These are phyloP conservation scores for Penicillium oxalicum DNA, from an alignment of 2,329 filamentous ascomycete species.

Conservation along the genomic window DNA sequence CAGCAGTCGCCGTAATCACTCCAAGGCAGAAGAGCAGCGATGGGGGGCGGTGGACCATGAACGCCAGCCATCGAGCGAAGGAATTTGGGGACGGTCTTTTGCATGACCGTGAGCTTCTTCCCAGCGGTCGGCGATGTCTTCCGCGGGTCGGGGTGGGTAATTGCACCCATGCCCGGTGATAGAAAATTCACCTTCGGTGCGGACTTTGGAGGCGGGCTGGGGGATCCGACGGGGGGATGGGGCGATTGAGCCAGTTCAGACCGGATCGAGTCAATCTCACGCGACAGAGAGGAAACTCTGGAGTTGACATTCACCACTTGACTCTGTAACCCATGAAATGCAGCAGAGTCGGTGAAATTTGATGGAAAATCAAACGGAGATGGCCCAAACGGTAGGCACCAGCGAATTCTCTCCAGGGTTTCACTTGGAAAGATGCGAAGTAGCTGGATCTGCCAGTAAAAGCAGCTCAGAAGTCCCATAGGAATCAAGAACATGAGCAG, in stretches of 20 bases:
- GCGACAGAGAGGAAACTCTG: slow-evolving; percentile 29
- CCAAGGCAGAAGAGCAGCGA: slow-evolving; percentile 63
- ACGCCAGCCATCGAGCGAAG: slow-evolving; percentile 1
- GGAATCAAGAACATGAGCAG: slow-evolving; percentile 8
- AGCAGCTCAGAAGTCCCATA: slow-evolving; percentile 8
- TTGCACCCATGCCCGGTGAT: slow-evolving; percentile 57
- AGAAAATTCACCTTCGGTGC: slow-evolving; percentile 65
- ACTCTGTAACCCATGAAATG: slow-evolving; percentile 21
- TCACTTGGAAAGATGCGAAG: slow-evolving; percentile 1
- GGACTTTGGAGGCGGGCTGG: slow-evolving; percentile 12
- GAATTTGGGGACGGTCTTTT: slow-evolving; percentile 10
- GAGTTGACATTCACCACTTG: slow-evolving; percentile 25
- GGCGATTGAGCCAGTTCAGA: slow-evolving; percentile 20
- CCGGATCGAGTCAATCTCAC: slow-evolving; percentile 23
- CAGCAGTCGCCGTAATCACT: slow-evolving; percentile 79
- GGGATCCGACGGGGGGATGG: slow-evolving; percentile 15
- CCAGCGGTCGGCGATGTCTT: slow-evolving; percentile 55
- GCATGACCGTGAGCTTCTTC: slow-evolving; percentile 18
- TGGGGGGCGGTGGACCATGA: slow-evolving; percentile 34
- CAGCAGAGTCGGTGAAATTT: slow-evolving; percentile 21
- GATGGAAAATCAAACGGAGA: slow-evolving; percentile 9
- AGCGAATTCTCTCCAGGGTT: slow-evolving; percentile 14
- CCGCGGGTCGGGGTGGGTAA: slow-evolving; percentile 53
- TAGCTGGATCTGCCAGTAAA: background rate
- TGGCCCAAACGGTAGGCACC: slow-evolving; percentile 5